Percentiles rank a stretch among this genome's conserved stretches.
These are phyloP conservation scores for Rhizopus delemar DNA, from an alignment of 371 early-diverging fungal species.

Conservation along the genomic window DNA sequence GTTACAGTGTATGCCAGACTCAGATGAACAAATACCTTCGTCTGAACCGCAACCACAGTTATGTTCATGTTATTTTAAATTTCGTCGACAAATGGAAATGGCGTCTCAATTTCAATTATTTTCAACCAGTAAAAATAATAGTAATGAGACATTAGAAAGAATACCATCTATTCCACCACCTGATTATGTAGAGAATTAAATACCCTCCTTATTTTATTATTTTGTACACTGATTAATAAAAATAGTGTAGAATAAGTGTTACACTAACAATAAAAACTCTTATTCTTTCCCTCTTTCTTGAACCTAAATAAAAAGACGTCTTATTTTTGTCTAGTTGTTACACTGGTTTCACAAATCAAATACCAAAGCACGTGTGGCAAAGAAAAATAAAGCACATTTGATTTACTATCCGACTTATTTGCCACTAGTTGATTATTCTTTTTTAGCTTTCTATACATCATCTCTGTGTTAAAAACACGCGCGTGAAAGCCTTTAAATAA, in stretches of 20 bases:
- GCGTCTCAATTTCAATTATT: conserved; percentile 41
- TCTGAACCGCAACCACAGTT: conserved; percentile 25
- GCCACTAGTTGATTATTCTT: too few species aligned
- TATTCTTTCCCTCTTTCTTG: background rate
- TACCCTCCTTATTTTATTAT: background rate
- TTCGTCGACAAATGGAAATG: conserved; percentile 41
- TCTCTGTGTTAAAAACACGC: too few species aligned
- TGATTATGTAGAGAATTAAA: conserved; percentile 34
- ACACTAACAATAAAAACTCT: too few species aligned
- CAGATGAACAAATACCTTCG: conserved; percentile 19
- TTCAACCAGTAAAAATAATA: conserved; percentile 7
- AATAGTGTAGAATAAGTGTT: too few species aligned
- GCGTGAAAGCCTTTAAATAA: too few species aligned
- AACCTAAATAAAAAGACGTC: background rate
- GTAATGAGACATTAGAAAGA: conserved; percentile 22
- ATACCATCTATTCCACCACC: conserved; percentile 49
- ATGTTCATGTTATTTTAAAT: conserved; percentile 46
- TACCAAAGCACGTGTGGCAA: background rate
- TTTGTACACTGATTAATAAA: background rate
- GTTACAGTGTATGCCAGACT: conserved; percentile 28
- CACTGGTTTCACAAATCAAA: background rate
- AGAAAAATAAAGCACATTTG: background rate
- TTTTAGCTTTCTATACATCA: too few species aligned
- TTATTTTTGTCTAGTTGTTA: background rate
- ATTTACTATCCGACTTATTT: background rate